Percentiles rank a stretch among this genome's conserved stretches.
phyloP scores from a whole-genome alignment of 768 basidiomycete species.

The Tephrocybe rancida region DNA sequence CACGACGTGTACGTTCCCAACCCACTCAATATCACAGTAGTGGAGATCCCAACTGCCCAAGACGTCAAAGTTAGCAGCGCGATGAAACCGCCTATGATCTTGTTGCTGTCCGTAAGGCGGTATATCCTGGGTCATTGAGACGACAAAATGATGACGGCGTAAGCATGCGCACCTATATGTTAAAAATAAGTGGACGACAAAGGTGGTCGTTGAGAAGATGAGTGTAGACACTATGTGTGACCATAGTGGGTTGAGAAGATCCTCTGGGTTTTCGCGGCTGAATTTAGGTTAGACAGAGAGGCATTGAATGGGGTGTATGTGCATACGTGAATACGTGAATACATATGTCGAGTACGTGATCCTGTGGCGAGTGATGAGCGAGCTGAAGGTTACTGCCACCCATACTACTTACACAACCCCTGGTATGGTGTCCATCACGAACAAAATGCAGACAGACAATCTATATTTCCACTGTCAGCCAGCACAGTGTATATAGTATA shows the following conservation, averaged over 20 bases:
- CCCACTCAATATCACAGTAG: neutral
- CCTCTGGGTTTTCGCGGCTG: neutral
- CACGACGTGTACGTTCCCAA: neutral
- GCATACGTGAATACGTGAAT: neutral
- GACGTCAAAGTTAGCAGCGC: neutral
- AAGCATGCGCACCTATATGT: neutral
- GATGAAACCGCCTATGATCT: neutral
- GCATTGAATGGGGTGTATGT: neutral
- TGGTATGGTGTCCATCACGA: neutral
- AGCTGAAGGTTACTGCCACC: neutral
- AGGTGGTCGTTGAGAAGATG: constrained; percentile 1
- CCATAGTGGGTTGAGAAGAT: neutral
- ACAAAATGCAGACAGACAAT: neutral
- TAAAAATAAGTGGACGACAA: constrained; percentile 1
- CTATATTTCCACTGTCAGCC: neutral
- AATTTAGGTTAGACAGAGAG: neutral
- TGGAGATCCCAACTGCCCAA: neutral
- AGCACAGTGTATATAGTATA: neutral
- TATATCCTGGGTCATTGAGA: neutral
- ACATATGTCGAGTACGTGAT: neutral
- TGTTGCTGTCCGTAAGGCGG: neutral
- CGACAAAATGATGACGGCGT: neutral
- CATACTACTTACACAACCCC: neutral
- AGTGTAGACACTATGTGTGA: neutral
- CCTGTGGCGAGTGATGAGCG: neutral